Conservation (phyloP, 2,329 filamentous ascomycete species). For the Sclerotinia subarctica region DNA sequence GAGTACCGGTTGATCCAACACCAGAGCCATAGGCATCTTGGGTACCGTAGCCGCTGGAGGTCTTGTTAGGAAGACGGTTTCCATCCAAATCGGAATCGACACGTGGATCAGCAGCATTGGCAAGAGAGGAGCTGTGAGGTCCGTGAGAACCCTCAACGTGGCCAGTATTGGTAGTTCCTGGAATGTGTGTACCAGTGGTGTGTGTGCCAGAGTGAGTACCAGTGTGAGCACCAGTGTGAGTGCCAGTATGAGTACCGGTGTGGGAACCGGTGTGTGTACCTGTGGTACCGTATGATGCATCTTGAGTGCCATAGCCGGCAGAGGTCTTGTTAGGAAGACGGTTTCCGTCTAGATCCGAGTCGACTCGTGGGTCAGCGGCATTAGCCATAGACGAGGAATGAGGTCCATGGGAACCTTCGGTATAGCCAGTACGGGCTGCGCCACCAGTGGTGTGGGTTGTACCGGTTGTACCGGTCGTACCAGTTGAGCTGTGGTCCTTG, state of each 20-base stretch:
- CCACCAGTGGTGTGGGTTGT: constrained; percentile 21
- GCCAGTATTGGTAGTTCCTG: constrained; percentile 14
- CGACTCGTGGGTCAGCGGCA: constrained; percentile 41
- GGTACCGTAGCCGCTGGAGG: constrained; percentile 12
- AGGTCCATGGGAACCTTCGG: constrained; percentile 29
- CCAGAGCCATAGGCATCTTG: constrained; percentile 20
- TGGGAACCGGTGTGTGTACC: constrained; percentile 43
- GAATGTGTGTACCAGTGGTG: constrained; percentile 17
- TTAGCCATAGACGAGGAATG: constrained; percentile 41
- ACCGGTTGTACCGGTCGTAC: neutral
- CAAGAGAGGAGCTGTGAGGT: constrained; percentile 3
- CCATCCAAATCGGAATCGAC: constrained; percentile 48
- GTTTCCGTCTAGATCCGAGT: constrained; percentile 46
- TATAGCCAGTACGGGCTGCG: constrained; percentile 23
- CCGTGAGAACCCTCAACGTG: neutral
- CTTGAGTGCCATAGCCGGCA: neutral
- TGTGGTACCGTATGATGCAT: neutral
- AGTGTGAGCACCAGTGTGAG: neutral
- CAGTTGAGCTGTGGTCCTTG: neutral
- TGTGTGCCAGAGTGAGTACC: constrained; percentile 10
- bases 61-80: constrained; percentile 18
- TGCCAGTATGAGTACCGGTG: neutral
- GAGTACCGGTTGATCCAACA: constrained; percentile 14
- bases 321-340: constrained; percentile 29
- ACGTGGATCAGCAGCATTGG: constrained; percentile 48